Evolutionary conservation across 2,329 filamentous ascomycete genomes (phyloP), one percentile per base, ranked within the genome.

Genomic region (Cadophora gregata): DNA sequence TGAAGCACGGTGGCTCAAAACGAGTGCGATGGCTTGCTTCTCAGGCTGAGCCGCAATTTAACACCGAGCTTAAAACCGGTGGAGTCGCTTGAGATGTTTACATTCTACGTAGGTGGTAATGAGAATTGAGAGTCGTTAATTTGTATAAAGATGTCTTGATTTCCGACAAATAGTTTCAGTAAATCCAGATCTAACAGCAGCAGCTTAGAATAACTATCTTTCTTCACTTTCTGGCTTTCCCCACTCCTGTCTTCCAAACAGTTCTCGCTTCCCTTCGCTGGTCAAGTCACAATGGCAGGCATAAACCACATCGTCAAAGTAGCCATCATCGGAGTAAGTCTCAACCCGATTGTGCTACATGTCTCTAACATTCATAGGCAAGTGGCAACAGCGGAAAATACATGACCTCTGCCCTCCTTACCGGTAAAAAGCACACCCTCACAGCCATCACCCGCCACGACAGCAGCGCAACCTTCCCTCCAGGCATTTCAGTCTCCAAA

Each of bases 391-490:
- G 84, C 60, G 82, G 82, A 29, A 73, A 72, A 6, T 72, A 78
- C 62, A 75, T 84, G 24, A 71, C 78, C 1, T 68, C 76, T 5
- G 76, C 76, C 4, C 62, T 73, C 9, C 38, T 70, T 33, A 64
- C 66, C 25, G 68, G 63, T n/a, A 81, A 82, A 63, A 80, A 80
- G 51, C 82, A 84, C 73, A 80, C 72, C 19, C 75, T 87, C 67
- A 86, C 84, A 1, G 83, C 82, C 67, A 75, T 87, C 55, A 81
- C 81, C 1, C 83, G 84, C 51, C 63, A 69, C 1, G 80, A 79
- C 38, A 83, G 82, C 70, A 79, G 74, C 3, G 76, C 70, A 66
- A 78, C 71, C 0, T 7, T 69, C 73, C 0, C 81, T 76, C 25
- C 75, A 1, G 82, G 83, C 14, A 79, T 85, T 33, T 75, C 77